A percentile compares a stretch with the other conserved stretches of the same genome.
Evolutionary conservation across 2,329 filamentous ascomycete genomes (phyloP).

Genomic region (Diaporthe nobilis): DNA sequence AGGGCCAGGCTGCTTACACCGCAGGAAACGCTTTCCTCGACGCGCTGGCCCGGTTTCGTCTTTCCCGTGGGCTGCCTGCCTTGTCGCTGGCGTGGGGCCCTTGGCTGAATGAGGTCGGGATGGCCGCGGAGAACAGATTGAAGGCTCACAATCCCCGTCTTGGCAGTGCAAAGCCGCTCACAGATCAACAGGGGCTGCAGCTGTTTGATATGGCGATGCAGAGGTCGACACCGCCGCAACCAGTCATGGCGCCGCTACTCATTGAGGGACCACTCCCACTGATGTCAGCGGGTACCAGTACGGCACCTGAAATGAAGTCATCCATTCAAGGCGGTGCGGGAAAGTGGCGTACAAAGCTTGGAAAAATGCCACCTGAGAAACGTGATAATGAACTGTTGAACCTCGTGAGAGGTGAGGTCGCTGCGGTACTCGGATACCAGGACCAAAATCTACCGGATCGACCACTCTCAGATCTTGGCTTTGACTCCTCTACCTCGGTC

Average conservation of each 20-base stretch:
- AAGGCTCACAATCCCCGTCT: background rate
- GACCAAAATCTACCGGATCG: background rate
- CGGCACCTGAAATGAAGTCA: background rate
- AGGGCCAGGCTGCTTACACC: constrained; percentile 4
- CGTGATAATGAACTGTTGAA: background rate
- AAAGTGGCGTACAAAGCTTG: background rate
- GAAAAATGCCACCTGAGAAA: fast-evolving
- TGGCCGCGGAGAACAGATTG: constrained; percentile 12
- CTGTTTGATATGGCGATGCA: constrained; percentile 7
- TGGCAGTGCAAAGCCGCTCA: background rate
- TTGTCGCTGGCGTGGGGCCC: constrained; percentile 16
- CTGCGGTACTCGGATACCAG: constrained; percentile 16
- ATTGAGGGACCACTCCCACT: background rate
- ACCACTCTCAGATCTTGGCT: constrained; percentile 21
- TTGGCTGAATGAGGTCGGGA: constrained; percentile 16
- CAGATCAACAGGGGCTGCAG: background rate
- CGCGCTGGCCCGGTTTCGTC: background rate
- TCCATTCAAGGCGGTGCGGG: background rate
- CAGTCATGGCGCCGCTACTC: background rate
- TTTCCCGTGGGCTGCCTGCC: background rate
- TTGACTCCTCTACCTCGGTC: constrained; percentile 14
- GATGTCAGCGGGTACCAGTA: background rate
- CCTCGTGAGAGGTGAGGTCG: background rate
- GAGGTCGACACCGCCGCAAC: background rate
- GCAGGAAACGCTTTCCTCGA: constrained; percentile 9